Evolutionary conservation across 108 stramenopile genomes (phyloP).

Genomic region (Conticribra guillardii): DNA sequence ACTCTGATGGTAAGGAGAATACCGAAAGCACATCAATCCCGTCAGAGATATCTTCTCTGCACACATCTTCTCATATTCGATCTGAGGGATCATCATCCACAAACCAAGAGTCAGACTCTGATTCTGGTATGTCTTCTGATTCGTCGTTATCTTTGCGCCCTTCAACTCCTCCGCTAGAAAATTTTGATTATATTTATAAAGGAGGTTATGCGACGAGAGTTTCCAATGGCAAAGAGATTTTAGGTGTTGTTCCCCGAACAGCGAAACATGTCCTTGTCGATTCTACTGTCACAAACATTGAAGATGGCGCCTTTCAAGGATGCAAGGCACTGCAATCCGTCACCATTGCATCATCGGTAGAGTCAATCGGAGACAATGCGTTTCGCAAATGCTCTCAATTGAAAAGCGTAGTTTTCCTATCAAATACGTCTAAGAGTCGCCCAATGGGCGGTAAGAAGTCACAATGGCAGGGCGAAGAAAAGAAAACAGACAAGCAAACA

Average conservation of each 20-base stretch:
- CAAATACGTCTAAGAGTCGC: background rate
- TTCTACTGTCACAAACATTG: conserved; percentile 32
- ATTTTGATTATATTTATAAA: conserved; percentile 39
- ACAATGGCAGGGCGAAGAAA: conserved; percentile 6
- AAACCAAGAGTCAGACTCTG: conserved; percentile 22
- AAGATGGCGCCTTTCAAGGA: conserved; percentile 50
- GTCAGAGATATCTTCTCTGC: conserved; percentile 37
- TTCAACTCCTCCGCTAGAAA: conserved; percentile 5
- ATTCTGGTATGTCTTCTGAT: conserved; percentile 8
- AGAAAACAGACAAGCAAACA: conserved; percentile 4
- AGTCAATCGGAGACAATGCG: conserved; percentile 43
- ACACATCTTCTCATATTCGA: conserved; percentile 19
- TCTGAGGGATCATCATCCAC: conserved; percentile 5
- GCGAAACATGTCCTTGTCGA: conserved; percentile 32
- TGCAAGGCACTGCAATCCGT: conserved; percentile 46
- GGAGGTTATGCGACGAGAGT: conserved; percentile 38
- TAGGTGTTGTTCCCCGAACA: conserved; percentile 34
- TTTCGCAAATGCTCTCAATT: conserved; percentile 45
- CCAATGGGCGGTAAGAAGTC: background rate
- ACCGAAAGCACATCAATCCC: conserved; percentile 29
- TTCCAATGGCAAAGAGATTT: conserved; percentile 27
- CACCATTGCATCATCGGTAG: conserved; percentile 43
- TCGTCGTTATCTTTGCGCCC: background rate
- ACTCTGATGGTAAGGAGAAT: conserved; percentile 10
- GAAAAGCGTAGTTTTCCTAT: conserved; percentile 29